These are phyloP conservation scores for Nepenthes alata DNA, from an alignment of 179 eudicot genomes.

Conservation along the genomic window DNA sequence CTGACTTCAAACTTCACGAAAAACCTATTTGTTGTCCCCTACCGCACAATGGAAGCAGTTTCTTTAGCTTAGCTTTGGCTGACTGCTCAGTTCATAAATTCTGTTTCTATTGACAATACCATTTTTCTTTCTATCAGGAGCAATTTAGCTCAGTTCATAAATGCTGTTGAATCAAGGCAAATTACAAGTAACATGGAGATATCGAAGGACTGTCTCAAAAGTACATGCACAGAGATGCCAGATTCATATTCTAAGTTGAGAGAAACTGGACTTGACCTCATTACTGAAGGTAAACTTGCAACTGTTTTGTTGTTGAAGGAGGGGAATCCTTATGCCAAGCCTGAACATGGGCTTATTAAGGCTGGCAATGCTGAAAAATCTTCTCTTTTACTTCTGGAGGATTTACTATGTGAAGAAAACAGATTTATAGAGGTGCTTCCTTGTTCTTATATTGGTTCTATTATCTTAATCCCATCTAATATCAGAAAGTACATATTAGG, in stretches of 20 bases:
- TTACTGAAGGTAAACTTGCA: slow-evolving; percentile 64
- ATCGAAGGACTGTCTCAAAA: slow-evolving; percentile 24
- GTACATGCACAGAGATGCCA: slow-evolving; percentile 19
- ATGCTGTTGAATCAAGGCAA: slow-evolving; percentile 18
- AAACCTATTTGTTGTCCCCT: too few species aligned
- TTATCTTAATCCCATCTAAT: background rate
- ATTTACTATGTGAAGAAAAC: slow-evolving; percentile 23
- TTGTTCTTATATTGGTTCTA: background rate
- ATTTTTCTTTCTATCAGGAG: slow-evolving; percentile 18
- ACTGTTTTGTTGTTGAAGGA: slow-evolving; percentile 31
- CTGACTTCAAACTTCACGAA: too few species aligned
- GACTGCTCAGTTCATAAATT: too few species aligned
- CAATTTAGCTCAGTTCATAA: slow-evolving; percentile 20
- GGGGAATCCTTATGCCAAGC: slow-evolving; percentile 8
- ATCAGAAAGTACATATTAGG: background rate
- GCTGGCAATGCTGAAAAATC: slow-evolving; percentile 18
- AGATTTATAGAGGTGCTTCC: slow-evolving; percentile 28
- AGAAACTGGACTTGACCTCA: slow-evolving; percentile 37
- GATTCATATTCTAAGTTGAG: slow-evolving; percentile 26
- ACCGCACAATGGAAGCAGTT: too few species aligned
- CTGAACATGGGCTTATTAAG: slow-evolving; percentile 9
- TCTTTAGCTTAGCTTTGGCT: too few species aligned
- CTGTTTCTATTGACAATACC: background rate
- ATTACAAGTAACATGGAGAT: slow-evolving; percentile 26
- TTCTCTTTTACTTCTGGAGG: slow-evolving; percentile 18